Conservation (phyloP, 345 rosid species). For the Eucalyptus marginata region DNA sequence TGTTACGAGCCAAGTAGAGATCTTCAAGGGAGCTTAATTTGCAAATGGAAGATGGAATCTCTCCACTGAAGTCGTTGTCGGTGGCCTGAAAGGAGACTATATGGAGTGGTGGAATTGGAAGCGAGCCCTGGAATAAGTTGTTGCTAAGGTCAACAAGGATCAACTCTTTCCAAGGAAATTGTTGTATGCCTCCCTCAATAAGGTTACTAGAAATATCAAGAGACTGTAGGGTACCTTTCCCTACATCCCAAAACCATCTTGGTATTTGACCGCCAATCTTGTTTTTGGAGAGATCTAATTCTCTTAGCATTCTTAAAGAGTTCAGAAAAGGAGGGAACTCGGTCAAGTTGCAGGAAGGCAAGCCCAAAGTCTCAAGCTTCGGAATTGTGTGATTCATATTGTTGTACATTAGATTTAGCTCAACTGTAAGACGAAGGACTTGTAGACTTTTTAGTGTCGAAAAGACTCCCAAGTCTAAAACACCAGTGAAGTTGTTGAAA, state of each 20-base stretch:
- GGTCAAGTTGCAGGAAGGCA: not conserved
- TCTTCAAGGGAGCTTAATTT: not conserved
- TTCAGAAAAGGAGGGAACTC: not conserved
- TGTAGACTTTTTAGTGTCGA: fast-evolving
- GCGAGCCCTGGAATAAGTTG: not conserved
- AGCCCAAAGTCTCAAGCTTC: not conserved
- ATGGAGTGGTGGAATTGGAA: not conserved
- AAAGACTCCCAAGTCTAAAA: not conserved
- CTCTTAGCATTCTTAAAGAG: not conserved
- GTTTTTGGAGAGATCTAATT: not conserved
- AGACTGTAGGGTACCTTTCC: not conserved
- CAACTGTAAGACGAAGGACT: not conserved
- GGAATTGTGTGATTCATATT: not conserved
- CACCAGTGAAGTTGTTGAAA: not conserved
- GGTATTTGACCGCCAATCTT: not conserved
- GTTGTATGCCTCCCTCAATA: not conserved
- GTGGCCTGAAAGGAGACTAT: fast-evolving
- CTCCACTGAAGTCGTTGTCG: not conserved
- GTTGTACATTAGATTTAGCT: not conserved
- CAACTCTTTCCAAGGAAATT: not conserved
- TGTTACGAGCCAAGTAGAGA: not conserved
- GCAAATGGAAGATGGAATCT: not conserved
- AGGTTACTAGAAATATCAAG: not conserved
- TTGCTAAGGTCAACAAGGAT: not conserved
- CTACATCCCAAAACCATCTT: not conserved